These are phyloP conservation scores for Epicoccum nigrum DNA, from an alignment of 2,329 filamentous ascomycete genomes.

Conservation along the genomic window DNA sequence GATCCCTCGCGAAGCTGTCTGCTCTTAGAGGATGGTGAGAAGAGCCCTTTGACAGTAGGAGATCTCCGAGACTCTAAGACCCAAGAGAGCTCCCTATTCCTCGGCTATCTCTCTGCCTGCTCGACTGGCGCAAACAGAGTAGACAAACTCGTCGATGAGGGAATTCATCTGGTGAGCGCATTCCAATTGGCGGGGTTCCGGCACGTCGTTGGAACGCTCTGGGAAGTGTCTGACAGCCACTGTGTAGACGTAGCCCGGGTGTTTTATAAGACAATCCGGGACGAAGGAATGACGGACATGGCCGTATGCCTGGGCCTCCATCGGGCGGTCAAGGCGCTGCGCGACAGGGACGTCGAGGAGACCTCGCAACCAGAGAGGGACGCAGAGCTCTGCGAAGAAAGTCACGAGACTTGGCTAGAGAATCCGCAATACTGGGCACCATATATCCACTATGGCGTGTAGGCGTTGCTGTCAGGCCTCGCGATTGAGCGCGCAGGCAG, in stretches of 20 bases:
- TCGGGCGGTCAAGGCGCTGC: no score
- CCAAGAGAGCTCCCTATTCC: not conserved
- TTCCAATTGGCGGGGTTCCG: slow-evolving; percentile 41
- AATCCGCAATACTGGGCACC: not conserved
- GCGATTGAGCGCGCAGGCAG: no score
- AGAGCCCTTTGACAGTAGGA: not conserved
- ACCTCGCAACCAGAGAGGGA: no score
- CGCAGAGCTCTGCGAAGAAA: no score
- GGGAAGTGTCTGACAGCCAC: slow-evolving; percentile 45
- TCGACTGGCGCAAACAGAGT: not conserved
- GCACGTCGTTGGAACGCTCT: slow-evolving; percentile 52
- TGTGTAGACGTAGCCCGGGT: slow-evolving; percentile 41
- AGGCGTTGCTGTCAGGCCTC: no score
- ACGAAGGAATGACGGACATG: slow-evolving; percentile 11
- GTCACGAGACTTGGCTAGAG: no score
- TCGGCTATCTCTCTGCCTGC: not conserved
- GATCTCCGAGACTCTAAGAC: not conserved
- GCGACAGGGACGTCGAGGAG: no score
- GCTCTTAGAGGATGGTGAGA: slow-evolving; percentile 22
- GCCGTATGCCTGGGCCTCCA: slow-evolving; percentile 16
- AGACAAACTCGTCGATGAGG: slow-evolving; percentile 43
- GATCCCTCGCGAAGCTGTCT: slow-evolving; percentile 44
- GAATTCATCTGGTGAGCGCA: slow-evolving; percentile 47
- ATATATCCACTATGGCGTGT: no score
- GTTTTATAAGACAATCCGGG: slow-evolving; percentile 32